Evolutionary conservation across 768 basidiomycete genomes (phyloP), one percentile per base, ranked within the genome.

Genomic region (Boletus vermiculosoides): DNA sequence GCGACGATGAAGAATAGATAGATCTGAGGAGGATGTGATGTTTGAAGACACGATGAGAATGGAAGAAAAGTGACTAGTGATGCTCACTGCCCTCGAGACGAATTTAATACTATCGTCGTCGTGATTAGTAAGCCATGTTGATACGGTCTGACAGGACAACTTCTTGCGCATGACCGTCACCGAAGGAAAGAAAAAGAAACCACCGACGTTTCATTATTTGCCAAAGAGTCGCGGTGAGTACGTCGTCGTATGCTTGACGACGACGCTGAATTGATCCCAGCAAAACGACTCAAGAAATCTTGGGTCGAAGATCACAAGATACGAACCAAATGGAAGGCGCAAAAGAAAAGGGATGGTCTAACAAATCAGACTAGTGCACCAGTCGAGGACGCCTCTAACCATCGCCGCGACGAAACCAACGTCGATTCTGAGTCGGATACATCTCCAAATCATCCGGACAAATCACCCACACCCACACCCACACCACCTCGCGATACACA

Each of bases 301-400:
- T 94, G 94, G 84, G 80, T 95, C 11, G 80, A 88, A 54, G 84
- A 80, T 58, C 80, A 80, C 57, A 92, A 92, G 74, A 81, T 92
- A 54, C 89, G 87, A 66, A 83, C 81, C 62, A 81, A 87, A 75
- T 93, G 91, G 88, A 87, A 81, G 65, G 77, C 82, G 36, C 78
- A 89, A 74, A 90, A 87, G 74, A 79, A 80, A 56, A 77, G 73
- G 68, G 77, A 78, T 56, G 77, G 74, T 18, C 62, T 77, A 23
- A 66, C 30, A 58, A 57, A 31, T 30, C 55, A 44, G 44, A 45
- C 58, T 47, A 33, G 48, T 45, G 46, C 33, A 37, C 53, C 45
- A 25, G 47, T 20, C 39, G 50, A 55, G 16, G 34, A 46, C 20
- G 2, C 49, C 5, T 18, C 57, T n/a, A 39, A 16, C 18, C 60